Evolutionary conservation across 106 monocot species (phyloP).

Genomic region (Narthecium ossifragum): DNA sequence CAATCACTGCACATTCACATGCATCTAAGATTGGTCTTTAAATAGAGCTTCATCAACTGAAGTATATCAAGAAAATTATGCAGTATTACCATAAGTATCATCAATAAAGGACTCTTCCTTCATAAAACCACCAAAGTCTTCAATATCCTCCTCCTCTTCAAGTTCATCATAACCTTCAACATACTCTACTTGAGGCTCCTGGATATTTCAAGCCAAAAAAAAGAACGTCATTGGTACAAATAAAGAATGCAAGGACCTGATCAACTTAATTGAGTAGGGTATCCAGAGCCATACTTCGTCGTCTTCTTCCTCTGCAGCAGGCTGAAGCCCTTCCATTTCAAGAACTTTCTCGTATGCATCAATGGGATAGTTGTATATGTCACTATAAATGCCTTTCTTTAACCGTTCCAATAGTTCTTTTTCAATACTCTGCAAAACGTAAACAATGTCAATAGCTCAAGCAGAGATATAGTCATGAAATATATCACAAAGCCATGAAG

Average conservation of each 20-base stretch:
- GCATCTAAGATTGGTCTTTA: background rate
- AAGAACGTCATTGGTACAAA: background rate
- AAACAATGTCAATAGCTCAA: constrained; percentile 1
- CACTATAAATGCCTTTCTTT: constrained; percentile 82
- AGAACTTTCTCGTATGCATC: constrained; percentile 52
- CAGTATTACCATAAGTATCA: constrained; percentile 28
- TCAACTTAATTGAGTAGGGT: background rate
- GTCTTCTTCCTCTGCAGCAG: constrained; percentile 44
- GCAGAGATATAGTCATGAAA: background rate
- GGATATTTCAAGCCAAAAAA: background rate
- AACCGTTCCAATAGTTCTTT: constrained; percentile 79
- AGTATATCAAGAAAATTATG: background rate
- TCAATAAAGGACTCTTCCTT: constrained; percentile 18
- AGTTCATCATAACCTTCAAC: constrained; percentile 73
- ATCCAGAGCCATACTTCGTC: constrained; percentile 30
- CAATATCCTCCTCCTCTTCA: constrained; percentile 86
- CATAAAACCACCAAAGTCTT: constrained; percentile 60
- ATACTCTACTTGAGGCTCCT: constrained; percentile 86
- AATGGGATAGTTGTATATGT: constrained; percentile 75
- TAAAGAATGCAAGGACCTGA: background rate
- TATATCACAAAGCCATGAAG: background rate
- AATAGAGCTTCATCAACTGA: background rate
- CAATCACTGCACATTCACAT: background rate
- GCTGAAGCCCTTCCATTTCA: constrained; percentile 55
- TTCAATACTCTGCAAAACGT: constrained; percentile 68